Base-by-base conservation (phyloP, 805 yeast species). In the Naumovozyma dairenensis region DNA sequence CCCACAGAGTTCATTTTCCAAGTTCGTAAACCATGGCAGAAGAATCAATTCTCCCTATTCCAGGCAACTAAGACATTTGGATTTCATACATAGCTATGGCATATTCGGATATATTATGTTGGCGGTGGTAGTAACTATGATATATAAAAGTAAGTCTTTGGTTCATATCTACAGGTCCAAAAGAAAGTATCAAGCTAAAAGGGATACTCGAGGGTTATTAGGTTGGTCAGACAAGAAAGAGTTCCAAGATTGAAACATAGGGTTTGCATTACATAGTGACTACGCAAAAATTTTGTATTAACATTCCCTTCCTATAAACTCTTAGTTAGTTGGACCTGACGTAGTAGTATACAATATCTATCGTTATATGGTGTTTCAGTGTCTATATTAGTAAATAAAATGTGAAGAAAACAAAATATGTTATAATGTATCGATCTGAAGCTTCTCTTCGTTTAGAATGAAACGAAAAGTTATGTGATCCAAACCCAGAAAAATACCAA, bases 401-500 rank as follows among this genome's bases (percentile, higher is more conserved):
- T n/a, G n/a, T n/a, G n/a, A n/a, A n/a, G n/a, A n/a, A n/a, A n/a
- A n/a, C n/a, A n/a, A n/a, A n/a, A n/a, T n/a, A n/a, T n/a, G n/a
- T n/a, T n/a, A n/a, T n/a, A n/a, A n/a, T n/a, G n/a, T n/a, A n/a
- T n/a, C n/a, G n/a, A n/a, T n/a, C n/a, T n/a, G n/a, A n/a, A n/a
- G n/a, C n/a, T n/a, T n/a, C n/a, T n/a, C n/a, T n/a, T n/a, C n/a
- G n/a, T n/a, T n/a, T n/a, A n/a, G n/a, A n/a, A n/a, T n/a, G n/a
- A n/a, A n/a, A n/a, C n/a, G n/a, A 21, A 19, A 12, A n/a, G n/a
- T 32, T 38, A 45, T 16, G 41, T 38, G 17, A 63, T 49, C 72
- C 72, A 66, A 4, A 71, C 72, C 57, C 65, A 57, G 43, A 71
- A 63, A 53, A 73, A 73, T 44, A 74, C 58, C 24, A 76, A 40